Conservation (phyloP, 2,329 filamentous ascomycete species). For the Fusarium chuoi region DNA sequence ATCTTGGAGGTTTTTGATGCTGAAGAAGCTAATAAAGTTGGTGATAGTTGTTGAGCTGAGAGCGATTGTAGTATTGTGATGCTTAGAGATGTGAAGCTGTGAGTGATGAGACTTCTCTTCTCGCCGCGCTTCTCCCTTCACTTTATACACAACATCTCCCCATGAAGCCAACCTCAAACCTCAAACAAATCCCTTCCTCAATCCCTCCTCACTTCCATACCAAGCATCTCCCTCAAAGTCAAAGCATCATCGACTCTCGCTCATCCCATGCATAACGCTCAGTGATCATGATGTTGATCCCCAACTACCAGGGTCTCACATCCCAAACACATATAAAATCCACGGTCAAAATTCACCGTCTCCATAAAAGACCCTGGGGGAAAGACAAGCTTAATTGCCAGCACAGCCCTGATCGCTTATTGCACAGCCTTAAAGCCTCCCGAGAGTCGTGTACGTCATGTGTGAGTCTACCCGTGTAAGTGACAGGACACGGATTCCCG, state of each 20-base stretch:
- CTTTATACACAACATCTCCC: slow-evolving; percentile 18
- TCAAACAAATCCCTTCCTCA: background rate
- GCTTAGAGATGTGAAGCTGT: background rate
- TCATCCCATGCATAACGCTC: background rate
- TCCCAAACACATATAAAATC: background rate
- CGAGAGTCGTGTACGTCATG: slow-evolving; percentile 35
- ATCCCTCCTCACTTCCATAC: background rate
- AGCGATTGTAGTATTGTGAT: background rate
- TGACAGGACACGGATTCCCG: slow-evolving; percentile 1
- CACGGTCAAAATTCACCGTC: slow-evolving; percentile 34
- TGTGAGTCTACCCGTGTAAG: background rate
- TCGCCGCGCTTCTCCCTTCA: background rate
- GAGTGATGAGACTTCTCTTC: background rate
- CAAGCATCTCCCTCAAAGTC: background rate
- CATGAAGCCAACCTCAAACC: background rate
- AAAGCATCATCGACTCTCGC: slow-evolving; percentile 27
- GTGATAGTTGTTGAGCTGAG: background rate
- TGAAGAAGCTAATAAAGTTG: background rate
- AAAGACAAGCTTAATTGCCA: slow-evolving; percentile 31
- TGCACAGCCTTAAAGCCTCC: background rate
- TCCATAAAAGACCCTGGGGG: slow-evolving; percentile 20
- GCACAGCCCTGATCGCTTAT: slow-evolving; percentile 14
- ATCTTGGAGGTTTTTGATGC: background rate
- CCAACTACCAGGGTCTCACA: background rate
- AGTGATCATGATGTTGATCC: background rate